Conservation (phyloP, 2,329 filamentous ascomycete species). For the Paramyrothecium sp. region DNA sequence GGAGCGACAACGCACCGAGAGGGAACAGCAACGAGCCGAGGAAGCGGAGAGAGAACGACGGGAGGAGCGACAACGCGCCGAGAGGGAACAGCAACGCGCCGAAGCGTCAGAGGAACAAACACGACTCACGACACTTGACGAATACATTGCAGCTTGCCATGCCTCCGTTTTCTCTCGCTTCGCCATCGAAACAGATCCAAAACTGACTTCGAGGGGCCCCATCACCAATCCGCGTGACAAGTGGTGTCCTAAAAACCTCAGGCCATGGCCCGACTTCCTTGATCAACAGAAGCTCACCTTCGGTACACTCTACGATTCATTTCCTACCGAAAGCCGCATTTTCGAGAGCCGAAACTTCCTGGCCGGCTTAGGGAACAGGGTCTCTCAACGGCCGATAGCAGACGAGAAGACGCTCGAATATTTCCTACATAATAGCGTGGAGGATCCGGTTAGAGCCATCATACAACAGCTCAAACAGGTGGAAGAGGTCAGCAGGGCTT, state of each 20-base stretch:
- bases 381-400: conserved; percentile 7
- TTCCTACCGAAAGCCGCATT: conserved; percentile 16
- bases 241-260: conserved; percentile 25
- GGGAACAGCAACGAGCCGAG: no score
- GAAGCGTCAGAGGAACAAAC: conserved; percentile 17
- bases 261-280: conserved; percentile 26
- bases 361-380: conserved; percentile 15
- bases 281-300: conserved; percentile 18
- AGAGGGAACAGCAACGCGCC: no score
- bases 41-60: no score
- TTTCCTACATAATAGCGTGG: conserved; percentile 24
- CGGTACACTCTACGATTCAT: conserved; percentile 14
- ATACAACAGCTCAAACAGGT: conserved; percentile 23
- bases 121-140: conserved; percentile 22
- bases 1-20: no score
- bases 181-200: conserved; percentile 17
- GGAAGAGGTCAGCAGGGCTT: conserved; percentile 12
- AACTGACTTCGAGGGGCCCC: conserved; percentile 21
- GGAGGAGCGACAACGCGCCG: no score
- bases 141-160: conserved; percentile 29
- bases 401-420: conserved; percentile 27
- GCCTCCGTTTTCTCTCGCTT: conserved; percentile 19
- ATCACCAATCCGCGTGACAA: conserved; percentile 27
- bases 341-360: conserved; percentile 25
- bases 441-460: conserved; percentile 26